A percentile compares a stretch with the other conserved stretches of the same genome.
Conservation (phyloP, 2,329 filamentous ascomycete species). For the Lachnellula suecica region DNA sequence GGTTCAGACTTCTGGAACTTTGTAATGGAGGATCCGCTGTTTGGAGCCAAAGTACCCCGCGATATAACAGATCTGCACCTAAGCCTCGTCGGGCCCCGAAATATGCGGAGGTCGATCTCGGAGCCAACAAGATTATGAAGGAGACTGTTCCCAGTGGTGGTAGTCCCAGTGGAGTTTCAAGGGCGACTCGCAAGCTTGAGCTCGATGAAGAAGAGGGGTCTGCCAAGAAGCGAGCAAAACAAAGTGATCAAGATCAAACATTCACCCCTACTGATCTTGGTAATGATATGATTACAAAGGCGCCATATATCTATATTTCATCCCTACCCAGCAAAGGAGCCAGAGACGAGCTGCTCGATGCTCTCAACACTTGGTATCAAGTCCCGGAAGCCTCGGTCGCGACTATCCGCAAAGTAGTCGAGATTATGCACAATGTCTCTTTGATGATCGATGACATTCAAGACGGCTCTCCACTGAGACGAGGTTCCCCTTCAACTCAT, state of each 20-base stretch:
- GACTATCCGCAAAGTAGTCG: background rate
- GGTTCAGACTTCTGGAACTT: conserved; percentile 4
- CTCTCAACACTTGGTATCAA: conserved; percentile 3
- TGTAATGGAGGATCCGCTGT: background rate
- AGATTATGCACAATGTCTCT: background rate
- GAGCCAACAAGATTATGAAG: no score
- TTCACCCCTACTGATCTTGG: no score
- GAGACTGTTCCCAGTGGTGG: no score
- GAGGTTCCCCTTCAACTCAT: conserved; percentile 2
- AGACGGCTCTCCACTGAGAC: conserved; percentile 1
- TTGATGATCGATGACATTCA: conserved; percentile 3
- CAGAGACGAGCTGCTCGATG: conserved; percentile 1
- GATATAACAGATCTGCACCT: background rate
- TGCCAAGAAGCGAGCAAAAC: no score
- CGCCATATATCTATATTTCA: conserved; percentile 1
- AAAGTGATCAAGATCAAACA: no score
- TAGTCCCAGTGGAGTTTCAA: no score
- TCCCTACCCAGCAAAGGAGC: conserved; percentile 4
- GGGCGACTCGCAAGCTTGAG: no score
- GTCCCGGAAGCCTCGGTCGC: background rate
- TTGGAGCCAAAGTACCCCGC: background rate
- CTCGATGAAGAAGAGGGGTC: no score
- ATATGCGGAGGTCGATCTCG: no score
- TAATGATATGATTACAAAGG: background rate
- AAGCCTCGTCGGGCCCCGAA: background rate